Base-by-base conservation (phyloP, 345 rosid species). In the Lepidium sativum region DNA sequence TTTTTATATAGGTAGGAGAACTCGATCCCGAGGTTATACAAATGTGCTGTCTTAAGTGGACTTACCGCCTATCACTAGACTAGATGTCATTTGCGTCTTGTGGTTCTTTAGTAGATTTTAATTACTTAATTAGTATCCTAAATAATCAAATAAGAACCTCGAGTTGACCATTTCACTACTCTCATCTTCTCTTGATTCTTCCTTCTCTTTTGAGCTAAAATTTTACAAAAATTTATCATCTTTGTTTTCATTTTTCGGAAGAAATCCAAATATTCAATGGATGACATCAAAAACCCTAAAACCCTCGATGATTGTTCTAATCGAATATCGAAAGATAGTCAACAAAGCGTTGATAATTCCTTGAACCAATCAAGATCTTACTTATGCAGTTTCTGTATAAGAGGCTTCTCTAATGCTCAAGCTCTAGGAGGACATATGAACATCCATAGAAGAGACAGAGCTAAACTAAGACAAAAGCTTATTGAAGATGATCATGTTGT, bases 351-450 rank as follows among this genome's bases (percentile, higher is more conserved):
- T 50, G 55, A 53, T 52, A 25, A 18, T 52, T 52, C 62, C 6
- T 10, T 51, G 44, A 43, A 54, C 64, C 75, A 71, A 17, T 70
- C 69, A 27, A 85, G 89, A 74, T 80, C 86, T 49, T 88, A 88
- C 38, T 83, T 81, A 55, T 91, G 98, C 72, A 76, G 75, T 58
- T 91, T 86, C 63, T 91, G 98, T 76, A 84, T 82, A 80, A 83
- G 95, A 74, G 96, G 98, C 12, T 91, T 91, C 77, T 80, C 95
- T 16, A 91, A 80, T 71, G 96, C 98, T 32, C 98, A 88, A 68
- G 98, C 96, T 50, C 76, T 91, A 8, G 98, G 98, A 1, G 96
- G 96, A 4, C 98, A 91, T 79, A 88, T 91, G 98, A 91, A 92
- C 68, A 86, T 92, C 55, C 96, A 92, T 68, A 80, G 98, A 55